Conservation (phyloP, 768 basidiomycete species). For the Suillus plorans region DNA sequence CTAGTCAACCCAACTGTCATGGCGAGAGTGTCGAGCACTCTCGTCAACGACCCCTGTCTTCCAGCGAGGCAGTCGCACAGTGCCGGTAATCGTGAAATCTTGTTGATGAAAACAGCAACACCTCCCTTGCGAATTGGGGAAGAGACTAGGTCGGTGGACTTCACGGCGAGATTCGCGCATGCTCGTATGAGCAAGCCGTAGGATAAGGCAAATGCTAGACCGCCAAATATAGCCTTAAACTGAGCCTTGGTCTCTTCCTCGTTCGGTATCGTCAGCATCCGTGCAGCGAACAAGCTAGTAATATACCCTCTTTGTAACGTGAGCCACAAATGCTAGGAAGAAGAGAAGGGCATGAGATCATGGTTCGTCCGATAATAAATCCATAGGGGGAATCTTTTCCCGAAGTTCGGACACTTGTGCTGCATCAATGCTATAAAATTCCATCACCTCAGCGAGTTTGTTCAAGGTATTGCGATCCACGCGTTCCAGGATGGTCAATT, state of each 20-base stretch:
- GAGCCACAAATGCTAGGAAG: constrained; percentile 47
- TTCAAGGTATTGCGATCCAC: no score
- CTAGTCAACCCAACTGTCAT: constrained; percentile 28
- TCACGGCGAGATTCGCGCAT: background rate
- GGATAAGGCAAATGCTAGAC: constrained; percentile 25
- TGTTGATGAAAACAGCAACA: background rate
- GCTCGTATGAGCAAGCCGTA: constrained; percentile 6
- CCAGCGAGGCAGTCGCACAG: background rate
- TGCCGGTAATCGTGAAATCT: background rate
- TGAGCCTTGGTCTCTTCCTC: constrained; percentile 73
- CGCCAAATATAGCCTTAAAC: constrained; percentile 65
- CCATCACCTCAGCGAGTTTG: no score
- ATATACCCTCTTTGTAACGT: constrained; percentile 55
- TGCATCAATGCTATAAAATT: no score
- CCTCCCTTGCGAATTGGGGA: no score
- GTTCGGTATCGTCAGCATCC: constrained; percentile 41
- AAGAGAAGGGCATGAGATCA: constrained; percentile 39
- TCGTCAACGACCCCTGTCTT: background rate
- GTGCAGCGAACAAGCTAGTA: constrained; percentile 42
- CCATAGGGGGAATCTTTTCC: no score
- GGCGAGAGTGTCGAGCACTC: constrained; percentile 14
- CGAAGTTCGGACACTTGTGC: no score
- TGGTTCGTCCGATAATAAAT: no score
- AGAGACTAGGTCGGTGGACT: background rate
- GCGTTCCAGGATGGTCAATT: no score